Percentiles rank a stretch among this genome's conserved stretches.
Evolutionary conservation across 192 early-diverging fungal genomes (phyloP).

Genomic region (Glomus cerebriforme): DNA sequence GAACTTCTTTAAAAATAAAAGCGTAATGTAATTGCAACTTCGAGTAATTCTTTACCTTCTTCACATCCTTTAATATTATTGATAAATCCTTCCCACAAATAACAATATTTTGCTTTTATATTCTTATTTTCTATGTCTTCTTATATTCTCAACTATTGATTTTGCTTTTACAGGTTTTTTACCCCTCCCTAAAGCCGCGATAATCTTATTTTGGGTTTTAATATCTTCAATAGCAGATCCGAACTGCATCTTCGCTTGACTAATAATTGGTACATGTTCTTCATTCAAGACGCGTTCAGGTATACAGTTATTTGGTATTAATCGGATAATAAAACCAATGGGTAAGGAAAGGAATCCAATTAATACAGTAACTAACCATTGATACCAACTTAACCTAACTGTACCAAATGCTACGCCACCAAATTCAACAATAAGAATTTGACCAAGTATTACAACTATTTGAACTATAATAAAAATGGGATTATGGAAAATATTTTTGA

Average conservation of each 20-base stretch:
- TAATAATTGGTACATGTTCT: slow-evolving; percentile 36
- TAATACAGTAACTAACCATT: slow-evolving; percentile 82
- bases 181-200: not conserved
- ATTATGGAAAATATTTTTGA: slow-evolving; percentile 82
- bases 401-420: slow-evolving; percentile 91
- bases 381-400: slow-evolving; percentile 55
- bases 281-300: slow-evolving; percentile 41
- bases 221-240: slow-evolving; percentile 31
- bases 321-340: slow-evolving; percentile 76
- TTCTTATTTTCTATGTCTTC: too few species aligned
- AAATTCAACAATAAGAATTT: slow-evolving; percentile 85
- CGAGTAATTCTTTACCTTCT: too few species aligned
- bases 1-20: too few species aligned
- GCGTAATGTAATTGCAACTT: too few species aligned
- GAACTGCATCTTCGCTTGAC: slow-evolving; percentile 34
- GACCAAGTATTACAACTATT: slow-evolving; percentile 67
- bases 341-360: slow-evolving; percentile 82
- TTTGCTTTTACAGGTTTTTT: not conserved
- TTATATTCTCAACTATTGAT: not conserved
- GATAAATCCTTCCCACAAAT: too few species aligned
- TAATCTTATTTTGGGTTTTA: not conserved
- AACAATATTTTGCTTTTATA: too few species aligned
- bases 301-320: slow-evolving; percentile 69
- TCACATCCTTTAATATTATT: too few species aligned
- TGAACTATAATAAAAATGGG: slow-evolving; percentile 80